Evolutionary conservation across 1,139 yeast genomes (phyloP).

Genomic region (Lodderomyces jiufengensis): DNA sequence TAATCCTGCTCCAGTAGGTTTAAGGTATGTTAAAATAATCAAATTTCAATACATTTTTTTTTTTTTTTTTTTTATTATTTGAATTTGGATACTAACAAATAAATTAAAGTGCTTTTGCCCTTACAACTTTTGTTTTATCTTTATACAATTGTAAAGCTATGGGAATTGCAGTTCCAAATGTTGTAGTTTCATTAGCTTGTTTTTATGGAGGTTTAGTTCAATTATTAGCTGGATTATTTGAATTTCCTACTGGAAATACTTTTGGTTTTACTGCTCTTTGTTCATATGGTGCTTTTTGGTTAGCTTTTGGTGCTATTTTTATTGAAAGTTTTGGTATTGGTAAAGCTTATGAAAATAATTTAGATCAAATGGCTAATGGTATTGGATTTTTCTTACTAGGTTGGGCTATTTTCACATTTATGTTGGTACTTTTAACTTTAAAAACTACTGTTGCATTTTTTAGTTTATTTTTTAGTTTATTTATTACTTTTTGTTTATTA

Average conservation of each 20-base stretch:
- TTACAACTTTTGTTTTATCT: slow-evolving; percentile 47
- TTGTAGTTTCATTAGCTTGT: slow-evolving; percentile 41
- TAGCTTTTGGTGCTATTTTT: slow-evolving; percentile 35
- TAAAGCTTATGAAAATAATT: slow-evolving; percentile 47
- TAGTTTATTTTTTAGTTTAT: slow-evolving; percentile 31
- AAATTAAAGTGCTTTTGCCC: slow-evolving; percentile 48
- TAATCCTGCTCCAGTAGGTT: slow-evolving; percentile 14
- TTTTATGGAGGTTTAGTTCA: slow-evolving; percentile 50
- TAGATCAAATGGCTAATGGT: slow-evolving; percentile 28
- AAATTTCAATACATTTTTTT: too few relatives aligned
- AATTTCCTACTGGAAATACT: slow-evolving; percentile 36
- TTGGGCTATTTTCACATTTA: slow-evolving; percentile 44
- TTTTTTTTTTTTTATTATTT: too few relatives aligned
- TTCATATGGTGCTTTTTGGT: slow-evolving; percentile 46
- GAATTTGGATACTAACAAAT: slow-evolving; percentile 50
- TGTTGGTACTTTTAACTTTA: slow-evolving; percentile 36
- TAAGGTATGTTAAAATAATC: too few relatives aligned
- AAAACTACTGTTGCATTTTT: slow-evolving; percentile 43
- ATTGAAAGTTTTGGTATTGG: slow-evolving; percentile 48
- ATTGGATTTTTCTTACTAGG: slow-evolving; percentile 40
- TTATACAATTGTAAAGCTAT: slow-evolving; percentile 40
- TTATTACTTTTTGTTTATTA: slow-evolving; percentile 37
- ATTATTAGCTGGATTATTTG: slow-evolving; percentile 52
- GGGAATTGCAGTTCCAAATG: slow-evolving; percentile 35
- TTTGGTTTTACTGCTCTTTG: slow-evolving; percentile 43